Evolutionary conservation across 2,329 filamentous ascomycete species (phyloP), one percentile per base, ranked within the genome.

Genomic region (Cladosporium sp.): DNA sequence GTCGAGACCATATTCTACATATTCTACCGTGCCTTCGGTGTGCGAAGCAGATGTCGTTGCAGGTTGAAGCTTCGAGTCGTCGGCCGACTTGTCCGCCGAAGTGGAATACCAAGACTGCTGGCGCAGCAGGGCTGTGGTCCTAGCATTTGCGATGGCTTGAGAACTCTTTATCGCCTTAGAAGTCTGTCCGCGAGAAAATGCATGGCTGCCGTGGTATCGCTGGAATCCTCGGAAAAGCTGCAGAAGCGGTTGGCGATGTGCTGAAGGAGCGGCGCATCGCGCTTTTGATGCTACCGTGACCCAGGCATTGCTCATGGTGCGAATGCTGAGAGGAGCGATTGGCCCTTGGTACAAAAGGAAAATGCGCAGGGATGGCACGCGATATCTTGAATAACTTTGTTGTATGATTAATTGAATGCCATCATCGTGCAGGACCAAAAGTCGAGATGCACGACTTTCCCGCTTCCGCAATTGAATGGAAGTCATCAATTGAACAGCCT

Each of bases 271-370:
- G 15, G 61, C 60, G 51, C 64, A 64, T 14, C 66, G 66, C 59
- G 65, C 65, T 38, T 64, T 45, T 17, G 62, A 61, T 49, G 63
- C 69, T 67, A 71, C 64, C 63, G 69, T 59, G 9, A 63, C 63
- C 69, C 69, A 71, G 14, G 66, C 70, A 70, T 70, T 63, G 60
- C 64, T 72, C 71, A 73, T 73, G 15, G 56, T 60, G 36, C 28
- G 15, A 11, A n/a, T 9, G 5, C 9, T 39, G 15, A 22, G 36
- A n/a, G 19, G 15, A 7, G 28, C 1, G 15, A 1, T 50, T 9
- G 15, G 22, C 36, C 20, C 34, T 52, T 19, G 19, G 7, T 15
- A 54, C 51, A 20, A 54, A 54, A 22, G 51, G 51, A 54, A 54
- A 42, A 22, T 28, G 14, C 2, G 15, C n/a, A 5, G 8, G 3